A percentile compares a stretch with the other conserved stretches of the same genome.
Conservation (phyloP, 106 monocot genomes). For the Allium cepa region DNA sequence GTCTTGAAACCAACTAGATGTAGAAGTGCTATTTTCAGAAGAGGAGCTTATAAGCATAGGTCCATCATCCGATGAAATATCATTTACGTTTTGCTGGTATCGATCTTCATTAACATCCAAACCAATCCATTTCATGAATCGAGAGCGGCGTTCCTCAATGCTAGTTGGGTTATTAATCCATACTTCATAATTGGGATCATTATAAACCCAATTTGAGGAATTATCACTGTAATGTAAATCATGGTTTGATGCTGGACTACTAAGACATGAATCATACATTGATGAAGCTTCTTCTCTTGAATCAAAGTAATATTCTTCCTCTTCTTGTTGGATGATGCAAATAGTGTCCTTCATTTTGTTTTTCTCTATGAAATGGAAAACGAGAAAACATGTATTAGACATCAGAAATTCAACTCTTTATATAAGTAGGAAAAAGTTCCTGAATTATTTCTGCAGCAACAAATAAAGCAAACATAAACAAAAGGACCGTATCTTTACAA, state of each 20-base stretch:
- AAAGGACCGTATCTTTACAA: constrained; percentile 6
- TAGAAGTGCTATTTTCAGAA: constrained; percentile 12
- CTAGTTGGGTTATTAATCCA: constrained; percentile 41
- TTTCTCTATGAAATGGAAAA: constrained; percentile 5
- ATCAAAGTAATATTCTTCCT: constrained; percentile 64
- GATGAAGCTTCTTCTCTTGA: constrained; percentile 47
- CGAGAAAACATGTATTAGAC: neutral
- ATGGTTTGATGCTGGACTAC: constrained; percentile 6
- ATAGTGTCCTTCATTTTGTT: neutral
- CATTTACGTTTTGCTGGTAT: neutral
- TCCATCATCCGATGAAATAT: constrained; percentile 12
- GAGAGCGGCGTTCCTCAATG: constrained; percentile 39
- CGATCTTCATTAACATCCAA: constrained; percentile 26
- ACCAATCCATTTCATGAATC: constrained; percentile 52
- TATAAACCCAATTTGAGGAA: constrained; percentile 2
- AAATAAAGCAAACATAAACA: constrained; percentile 1
- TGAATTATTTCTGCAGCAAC: constrained; percentile 6
- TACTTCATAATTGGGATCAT: constrained; percentile 17
- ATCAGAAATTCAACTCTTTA: neutral
- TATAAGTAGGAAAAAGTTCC: constrained; percentile 4
- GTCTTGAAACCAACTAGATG: constrained; percentile 20
- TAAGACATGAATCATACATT: constrained; percentile 17
- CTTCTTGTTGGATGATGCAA: constrained; percentile 11
- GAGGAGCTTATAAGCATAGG: constrained; percentile 17
- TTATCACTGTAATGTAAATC: neutral